Evolutionary conservation across 176 grass and related monocot species (phyloP), one percentile per base, ranked within the genome.

Genomic region (Oryza rufipogon): DNA sequence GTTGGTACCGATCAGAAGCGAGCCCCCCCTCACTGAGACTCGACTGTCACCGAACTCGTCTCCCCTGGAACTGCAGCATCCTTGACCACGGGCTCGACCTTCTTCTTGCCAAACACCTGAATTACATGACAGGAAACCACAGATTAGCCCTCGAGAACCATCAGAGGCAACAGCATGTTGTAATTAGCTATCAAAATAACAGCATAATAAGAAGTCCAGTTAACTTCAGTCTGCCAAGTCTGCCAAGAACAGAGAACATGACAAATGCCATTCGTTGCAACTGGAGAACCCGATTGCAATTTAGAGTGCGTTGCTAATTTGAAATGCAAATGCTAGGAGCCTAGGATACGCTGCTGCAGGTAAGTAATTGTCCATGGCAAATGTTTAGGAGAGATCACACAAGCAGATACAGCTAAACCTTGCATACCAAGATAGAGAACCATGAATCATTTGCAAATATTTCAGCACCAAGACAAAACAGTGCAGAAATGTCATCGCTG

Each of bases 21-120:
- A 44, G 42, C 0, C 39, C 64, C 42, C 74, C 80, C 67, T 79
- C 74, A 83, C 22, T 46, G 67, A 56, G 80, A 73, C 34, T 83
- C 54, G 1, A 39, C 17, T 25, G 71, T 12, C 0, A 19, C 51
- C 12, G 45, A 81, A 42, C 68, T 77, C 32, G 12, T 60, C 58
- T 52, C 80, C 22, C 20, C 72, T 3, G n/a, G n/a, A 41, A 52
- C 39, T 4, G 8, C 71, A 49, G 8, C 71, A 49, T 81, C 71
- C 66, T 88, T 88, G 6, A 25, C 77, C 77, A 66, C 82, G 28
- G 77, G 71, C 38, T 85, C 82, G 2, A 89, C 87, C 77, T 76
- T 76, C 82, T 80, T 54, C 41, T 47, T 85, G 63, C 87, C 71
- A 26, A 89, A 85, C 20, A 81, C 51, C 87, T 81, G 70, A 32